Percentiles rank a stretch among this genome's conserved stretches.
These are phyloP conservation scores for Asclepias syriaca DNA, from an alignment of 257 asterid genomes.

Conservation along the genomic window DNA sequence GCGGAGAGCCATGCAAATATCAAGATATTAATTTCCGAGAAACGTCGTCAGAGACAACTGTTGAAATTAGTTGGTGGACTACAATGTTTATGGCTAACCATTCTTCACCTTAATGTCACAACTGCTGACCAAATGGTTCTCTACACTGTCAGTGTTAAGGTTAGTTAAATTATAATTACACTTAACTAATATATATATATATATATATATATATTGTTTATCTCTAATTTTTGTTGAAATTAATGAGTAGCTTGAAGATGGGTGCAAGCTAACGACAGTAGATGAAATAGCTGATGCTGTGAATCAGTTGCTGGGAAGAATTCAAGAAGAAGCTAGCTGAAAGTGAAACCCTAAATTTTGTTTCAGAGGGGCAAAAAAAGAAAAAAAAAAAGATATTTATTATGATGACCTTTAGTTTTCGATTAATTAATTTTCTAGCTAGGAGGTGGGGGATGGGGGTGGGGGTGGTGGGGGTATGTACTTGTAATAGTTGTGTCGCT, in stretches of 20 bases:
- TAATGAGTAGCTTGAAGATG: constrained; percentile 36
- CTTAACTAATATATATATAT: no score
- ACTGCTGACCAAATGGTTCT: constrained; percentile 38
- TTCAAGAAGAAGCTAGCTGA: constrained; percentile 33
- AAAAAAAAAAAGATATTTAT: background rate
- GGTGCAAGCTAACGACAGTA: constrained; percentile 39
- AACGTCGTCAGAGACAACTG: constrained; percentile 39
- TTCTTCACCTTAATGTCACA: constrained; percentile 41
- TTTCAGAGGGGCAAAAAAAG: background rate
- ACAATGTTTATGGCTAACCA: constrained; percentile 38
- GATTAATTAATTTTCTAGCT: background rate
- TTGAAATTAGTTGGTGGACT: constrained; percentile 37
- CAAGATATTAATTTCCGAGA: constrained; percentile 32
- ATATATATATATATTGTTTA: background rate
- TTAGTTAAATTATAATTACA: constrained; percentile 2
- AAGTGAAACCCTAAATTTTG: constrained; percentile 15
- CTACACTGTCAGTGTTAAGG: constrained; percentile 42
- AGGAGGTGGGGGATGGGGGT: background rate
- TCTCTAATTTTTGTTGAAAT: background rate
- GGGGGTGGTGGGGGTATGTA: background rate
- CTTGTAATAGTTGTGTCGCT: constrained; percentile 21
- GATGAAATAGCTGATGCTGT: constrained; percentile 48
- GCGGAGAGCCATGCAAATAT: constrained; percentile 49
- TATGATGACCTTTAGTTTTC: background rate
- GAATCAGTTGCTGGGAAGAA: constrained; percentile 33